Conservation (phyloP, 2,329 filamentous ascomycete species). For the Westerdykella aurantiaca region DNA sequence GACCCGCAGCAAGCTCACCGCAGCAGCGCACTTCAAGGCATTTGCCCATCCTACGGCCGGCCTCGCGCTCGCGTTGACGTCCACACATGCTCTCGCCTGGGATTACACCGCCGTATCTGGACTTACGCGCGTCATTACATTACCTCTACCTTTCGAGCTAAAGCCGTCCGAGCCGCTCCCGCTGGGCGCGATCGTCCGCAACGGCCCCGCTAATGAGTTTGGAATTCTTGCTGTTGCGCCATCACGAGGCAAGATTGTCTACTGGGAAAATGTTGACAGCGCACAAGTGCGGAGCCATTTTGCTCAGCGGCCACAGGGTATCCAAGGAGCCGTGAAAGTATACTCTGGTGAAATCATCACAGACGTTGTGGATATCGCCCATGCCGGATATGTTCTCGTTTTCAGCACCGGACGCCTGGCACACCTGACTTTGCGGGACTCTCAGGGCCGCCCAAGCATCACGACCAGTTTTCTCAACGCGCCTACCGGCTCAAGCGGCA, state of each 20-base stretch:
- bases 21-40: constrained; percentile 32
- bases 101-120: constrained; percentile 64
- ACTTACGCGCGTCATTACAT: constrained; percentile 66
- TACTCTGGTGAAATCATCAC: constrained; percentile 72
- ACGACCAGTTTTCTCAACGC: constrained; percentile 68
- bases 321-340: constrained; percentile 70
- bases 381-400: constrained; percentile 76
- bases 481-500: constrained; percentile 52
- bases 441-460: constrained; percentile 78
- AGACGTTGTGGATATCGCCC: constrained; percentile 76
- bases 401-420: constrained; percentile 82
- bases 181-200: constrained; percentile 74
- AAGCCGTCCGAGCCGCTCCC: constrained; percentile 68
- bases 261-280: constrained; percentile 92
- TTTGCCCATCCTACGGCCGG: constrained; percentile 54
- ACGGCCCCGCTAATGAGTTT: constrained; percentile 70
- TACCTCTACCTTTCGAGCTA: constrained; percentile 69
- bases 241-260: constrained; percentile 75
- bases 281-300: constrained; percentile 79
- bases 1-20: constrained; percentile 13
- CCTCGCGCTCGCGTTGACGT: constrained; percentile 75
- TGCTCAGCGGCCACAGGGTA: constrained; percentile 71
- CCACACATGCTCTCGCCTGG: constrained; percentile 82
- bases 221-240: constrained; percentile 85
- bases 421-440: constrained; percentile 79